Evolutionary conservation across 2,329 filamentous ascomycete genomes (phyloP).

Genomic region (Aureobasidium melanogenum): DNA sequence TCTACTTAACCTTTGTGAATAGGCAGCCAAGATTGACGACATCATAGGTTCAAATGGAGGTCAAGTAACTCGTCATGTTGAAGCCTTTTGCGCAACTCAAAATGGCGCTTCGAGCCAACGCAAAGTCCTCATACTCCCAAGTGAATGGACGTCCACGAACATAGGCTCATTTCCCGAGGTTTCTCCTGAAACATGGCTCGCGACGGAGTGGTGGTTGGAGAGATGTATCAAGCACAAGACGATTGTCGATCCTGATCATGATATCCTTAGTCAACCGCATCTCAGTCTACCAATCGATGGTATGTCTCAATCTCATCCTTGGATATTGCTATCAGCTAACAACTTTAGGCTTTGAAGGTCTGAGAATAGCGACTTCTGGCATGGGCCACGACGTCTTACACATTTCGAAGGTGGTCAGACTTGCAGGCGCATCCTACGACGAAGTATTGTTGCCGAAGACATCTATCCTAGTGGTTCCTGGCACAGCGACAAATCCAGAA

Average conservation of each 20-base stretch:
- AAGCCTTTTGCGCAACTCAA: constrained; percentile 18
- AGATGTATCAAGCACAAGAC: constrained; percentile 70
- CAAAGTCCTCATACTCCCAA: constrained; percentile 27
- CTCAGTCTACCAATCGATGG: constrained; percentile 13
- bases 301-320: not conserved
- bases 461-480: constrained; percentile 65
- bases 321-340: not conserved
- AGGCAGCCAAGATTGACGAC: not conserved
- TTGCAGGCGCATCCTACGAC: constrained; percentile 73
- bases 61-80: constrained; percentile 17
- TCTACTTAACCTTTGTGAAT: not conserved
- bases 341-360: constrained; percentile 49
- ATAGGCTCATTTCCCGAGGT: constrained; percentile 17
- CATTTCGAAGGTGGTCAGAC: constrained; percentile 63
- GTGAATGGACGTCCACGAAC: constrained; percentile 24
- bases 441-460: constrained; percentile 63
- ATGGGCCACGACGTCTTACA: constrained; percentile 86
- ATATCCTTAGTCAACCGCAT: constrained; percentile 72
- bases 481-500: constrained; percentile 47
- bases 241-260: constrained; percentile 58
- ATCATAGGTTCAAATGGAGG: constrained; percentile 24
- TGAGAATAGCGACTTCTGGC: constrained; percentile 70
- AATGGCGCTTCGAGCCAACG: constrained; percentile 17
- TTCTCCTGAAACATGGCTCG: constrained; percentile 32
- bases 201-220: constrained; percentile 93